A percentile compares a stretch with the other conserved stretches of the same genome.
Conservation (phyloP, 2,329 filamentous ascomycete species). For the Colletotrichum lini region DNA sequence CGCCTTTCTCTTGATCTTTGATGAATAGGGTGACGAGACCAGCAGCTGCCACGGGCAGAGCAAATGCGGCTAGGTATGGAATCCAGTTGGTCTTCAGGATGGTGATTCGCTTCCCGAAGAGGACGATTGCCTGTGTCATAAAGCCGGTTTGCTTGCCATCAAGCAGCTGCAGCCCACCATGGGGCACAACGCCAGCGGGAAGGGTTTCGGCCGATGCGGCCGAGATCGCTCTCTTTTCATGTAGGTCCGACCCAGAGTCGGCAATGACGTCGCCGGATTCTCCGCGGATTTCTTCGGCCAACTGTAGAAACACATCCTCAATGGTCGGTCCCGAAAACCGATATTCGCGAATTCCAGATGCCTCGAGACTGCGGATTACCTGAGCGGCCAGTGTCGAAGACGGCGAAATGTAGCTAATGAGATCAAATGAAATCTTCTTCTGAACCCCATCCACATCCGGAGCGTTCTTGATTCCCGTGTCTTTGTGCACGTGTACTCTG, state of each 20-base stretch:
- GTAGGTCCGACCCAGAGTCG: constrained; percentile 25
- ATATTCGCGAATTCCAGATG: constrained; percentile 79
- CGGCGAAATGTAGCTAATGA: constrained; percentile 79
- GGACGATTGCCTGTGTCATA: constrained; percentile 77
- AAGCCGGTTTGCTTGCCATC: constrained; percentile 80
- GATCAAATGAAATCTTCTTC: constrained; percentile 76
- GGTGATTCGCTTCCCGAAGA: constrained; percentile 83
- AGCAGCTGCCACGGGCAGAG: constrained; percentile 85
- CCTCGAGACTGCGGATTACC: constrained; percentile 79
- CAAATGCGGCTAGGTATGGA: constrained; percentile 80
- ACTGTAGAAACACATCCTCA: constrained; percentile 90
- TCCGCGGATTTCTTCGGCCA: constrained; percentile 83
- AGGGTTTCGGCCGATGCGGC: constrained; percentile 15
- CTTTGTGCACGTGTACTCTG: constrained; percentile 80
- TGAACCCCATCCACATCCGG: constrained; percentile 69
- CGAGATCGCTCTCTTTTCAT: constrained; percentile 49
- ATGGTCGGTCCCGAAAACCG: constrained; percentile 91
- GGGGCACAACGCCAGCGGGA: constrained; percentile 11
- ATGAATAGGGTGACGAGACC: constrained; percentile 86
- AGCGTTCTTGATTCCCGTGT: constrained; percentile 61
- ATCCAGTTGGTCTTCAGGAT: constrained; percentile 85
- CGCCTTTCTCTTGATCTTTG: constrained; percentile 64
- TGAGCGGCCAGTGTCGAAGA: constrained; percentile 79
- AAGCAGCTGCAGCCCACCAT: constrained; percentile 67
- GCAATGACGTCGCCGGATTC: constrained; percentile 29